These are phyloP conservation scores for Penstemon eatonii DNA, from an alignment of 257 asterid genomes.

Conservation along the genomic window DNA sequence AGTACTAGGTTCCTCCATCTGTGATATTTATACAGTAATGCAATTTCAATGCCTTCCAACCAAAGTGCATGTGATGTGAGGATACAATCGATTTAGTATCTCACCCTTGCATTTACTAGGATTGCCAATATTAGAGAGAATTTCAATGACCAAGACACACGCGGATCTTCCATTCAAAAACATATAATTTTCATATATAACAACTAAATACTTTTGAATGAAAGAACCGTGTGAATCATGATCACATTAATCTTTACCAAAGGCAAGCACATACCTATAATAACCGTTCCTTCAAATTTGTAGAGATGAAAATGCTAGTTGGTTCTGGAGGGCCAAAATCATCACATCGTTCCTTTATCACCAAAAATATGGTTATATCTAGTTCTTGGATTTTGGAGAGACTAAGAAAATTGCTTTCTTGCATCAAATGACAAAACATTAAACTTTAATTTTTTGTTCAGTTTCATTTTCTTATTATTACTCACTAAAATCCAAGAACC, in stretches of 20 bases:
- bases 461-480: too few species aligned
- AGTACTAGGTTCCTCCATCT: neutral
- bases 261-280: neutral
- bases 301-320: neutral
- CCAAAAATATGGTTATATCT: too few species aligned
- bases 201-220: constrained; percentile 28
- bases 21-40: neutral
- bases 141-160: constrained; percentile 16
- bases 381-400: too few species aligned
- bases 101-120: constrained; percentile 7
- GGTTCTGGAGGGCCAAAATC: neutral
- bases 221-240: constrained; percentile 31
- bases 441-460: too few species aligned
- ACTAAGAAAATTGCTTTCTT: too few species aligned
- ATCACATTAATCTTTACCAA: constrained; percentile 2
- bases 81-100: neutral
- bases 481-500: too few species aligned
- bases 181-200: neutral
- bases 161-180: constrained; percentile 42
- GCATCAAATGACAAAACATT: too few species aligned
- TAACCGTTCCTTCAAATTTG: neutral
- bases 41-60: neutral
- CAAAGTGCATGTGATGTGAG: constrained; percentile 5
- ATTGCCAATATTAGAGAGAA: constrained; percentile 9
- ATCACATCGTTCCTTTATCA: too few species aligned